These are phyloP conservation scores for Trichosporon ovoides DNA, from an alignment of 1,284 basidiomycete genomes.

Conservation along the genomic window DNA sequence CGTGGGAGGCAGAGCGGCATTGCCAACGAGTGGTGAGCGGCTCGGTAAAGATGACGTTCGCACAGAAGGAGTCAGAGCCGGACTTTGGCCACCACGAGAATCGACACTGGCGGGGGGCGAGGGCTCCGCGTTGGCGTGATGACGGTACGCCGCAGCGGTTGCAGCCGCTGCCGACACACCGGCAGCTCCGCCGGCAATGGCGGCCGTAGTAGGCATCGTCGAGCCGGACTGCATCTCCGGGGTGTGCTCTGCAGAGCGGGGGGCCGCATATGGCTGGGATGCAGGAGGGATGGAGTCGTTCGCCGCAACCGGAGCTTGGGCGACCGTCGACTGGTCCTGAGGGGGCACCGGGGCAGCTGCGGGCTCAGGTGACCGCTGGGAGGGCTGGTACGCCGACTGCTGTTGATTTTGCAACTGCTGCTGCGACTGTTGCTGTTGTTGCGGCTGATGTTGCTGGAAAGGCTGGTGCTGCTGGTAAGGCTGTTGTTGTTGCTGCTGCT, in stretches of 20 bases:
- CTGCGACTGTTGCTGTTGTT: too few relatives aligned
- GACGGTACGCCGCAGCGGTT: neutral
- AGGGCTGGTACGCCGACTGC: neutral
- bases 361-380: neutral
- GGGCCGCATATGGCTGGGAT: neutral
- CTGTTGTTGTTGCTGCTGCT: too few relatives aligned
- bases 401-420: neutral
- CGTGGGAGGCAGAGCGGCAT: neutral
- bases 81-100: neutral
- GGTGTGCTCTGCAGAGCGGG: neutral
- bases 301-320: neutral
- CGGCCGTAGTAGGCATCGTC: neutral
- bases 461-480: too few relatives aligned
- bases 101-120: conserved; percentile 1
- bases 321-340: too few relatives aligned
- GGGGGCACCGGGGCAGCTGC: too few relatives aligned
- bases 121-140: neutral
- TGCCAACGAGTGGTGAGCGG: neutral
- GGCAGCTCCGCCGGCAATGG: neutral
- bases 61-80: neutral
- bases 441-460: too few relatives aligned
- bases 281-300: neutral
- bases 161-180: neutral
- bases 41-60: neutral
- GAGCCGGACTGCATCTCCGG: conserved; percentile 1